phyloP scores from a whole-genome alignment of 1,284 basidiomycete species.

The Puccinia hordei region DNA sequence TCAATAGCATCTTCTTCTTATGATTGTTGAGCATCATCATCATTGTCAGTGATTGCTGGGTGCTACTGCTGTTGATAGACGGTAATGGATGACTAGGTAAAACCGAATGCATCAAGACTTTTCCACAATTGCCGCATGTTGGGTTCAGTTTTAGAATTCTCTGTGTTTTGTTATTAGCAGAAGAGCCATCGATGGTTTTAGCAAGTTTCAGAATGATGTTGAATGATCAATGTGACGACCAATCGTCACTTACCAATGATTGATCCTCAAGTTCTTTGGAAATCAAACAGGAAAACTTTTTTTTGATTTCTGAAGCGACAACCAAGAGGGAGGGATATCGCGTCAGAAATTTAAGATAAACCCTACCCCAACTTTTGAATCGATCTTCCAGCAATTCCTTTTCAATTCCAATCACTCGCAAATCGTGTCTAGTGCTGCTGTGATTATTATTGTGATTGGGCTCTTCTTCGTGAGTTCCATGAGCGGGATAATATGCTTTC shows the following conservation, averaged over 20 bases:
- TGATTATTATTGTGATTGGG: not conserved
- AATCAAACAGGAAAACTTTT: conserved; percentile 19
- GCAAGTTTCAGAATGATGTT: not conserved
- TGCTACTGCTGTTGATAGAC: not conserved
- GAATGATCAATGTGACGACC: not conserved
- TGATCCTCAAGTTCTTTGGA: conserved; percentile 38
- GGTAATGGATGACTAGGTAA: conserved; percentile 17
- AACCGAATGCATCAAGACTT: conserved; percentile 20
- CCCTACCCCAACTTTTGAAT: conserved; percentile 30
- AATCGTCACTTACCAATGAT: conserved; percentile 30
- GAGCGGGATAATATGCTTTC: conserved; percentile 23
- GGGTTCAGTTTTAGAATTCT: conserved; percentile 32
- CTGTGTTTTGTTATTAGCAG: not conserved
- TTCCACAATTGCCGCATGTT: conserved; percentile 36
- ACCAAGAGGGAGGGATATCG: conserved; percentile 17
- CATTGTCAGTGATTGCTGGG: conserved; percentile 14
- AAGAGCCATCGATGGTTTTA: not conserved
- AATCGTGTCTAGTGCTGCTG: not conserved
- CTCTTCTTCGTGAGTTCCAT: conserved; percentile 26
- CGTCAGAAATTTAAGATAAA: conserved; percentile 21
- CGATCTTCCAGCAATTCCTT: conserved; percentile 34
- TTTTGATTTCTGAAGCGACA: conserved; percentile 14
- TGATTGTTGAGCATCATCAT: conserved; percentile 36
- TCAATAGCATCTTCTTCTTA: conserved; percentile 35
- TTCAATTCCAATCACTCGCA: conserved; percentile 15